Evolutionary conservation across 2,329 filamentous ascomycete genomes (phyloP), one percentile per base, ranked within the genome.

Genomic region (Trichophyton simii): DNA sequence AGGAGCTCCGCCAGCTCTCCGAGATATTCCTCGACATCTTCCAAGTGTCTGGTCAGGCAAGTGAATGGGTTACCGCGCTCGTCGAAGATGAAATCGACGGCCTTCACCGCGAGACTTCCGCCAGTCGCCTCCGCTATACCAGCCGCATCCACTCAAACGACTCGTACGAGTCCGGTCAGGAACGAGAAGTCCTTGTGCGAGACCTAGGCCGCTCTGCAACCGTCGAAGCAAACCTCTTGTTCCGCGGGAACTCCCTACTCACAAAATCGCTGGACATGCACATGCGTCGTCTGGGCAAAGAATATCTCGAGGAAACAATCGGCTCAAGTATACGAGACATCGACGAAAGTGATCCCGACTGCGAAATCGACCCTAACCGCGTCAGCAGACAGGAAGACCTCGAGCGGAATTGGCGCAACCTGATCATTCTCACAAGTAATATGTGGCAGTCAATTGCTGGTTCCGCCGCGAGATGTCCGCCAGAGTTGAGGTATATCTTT

Each of bases 51-150:
- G 90, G 89, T 0, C 83, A 84, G 42, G 88, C 89, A 1, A 82
- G 82, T 50, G 90, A 96, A 63, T 99, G 94, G 94, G 81, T 99
- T 22, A 94, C 90, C 79, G 86, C 89, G 1, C 78, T 99, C 46
- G 89, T 96, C 0, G 94, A 99, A 73, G 92, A 97, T 70, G 94
- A 99, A 73, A 97, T 99, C 62, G 94, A 97, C 69, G 92, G 92
- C 0, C 86, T 94, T 18, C 84, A 90, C 61, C 95, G 87, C 70
- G 91, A 96, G 67, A 84, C 85, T 13, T 84, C 87, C 0, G 82
- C 87, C 65, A 89, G 77, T 64, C 71, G 82, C 42, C 71, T 85
- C 58, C 75, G 83, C 38, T 85, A 84, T 69, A 82, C 79, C 54
- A 86, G 78, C 79, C 87, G 80, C 71, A 85, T 79, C 20, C 83